A percentile compares a stretch with the other conserved stretches of the same genome.
Conservation (phyloP, 148 eudicot species). For the Diospyros lotus region DNA sequence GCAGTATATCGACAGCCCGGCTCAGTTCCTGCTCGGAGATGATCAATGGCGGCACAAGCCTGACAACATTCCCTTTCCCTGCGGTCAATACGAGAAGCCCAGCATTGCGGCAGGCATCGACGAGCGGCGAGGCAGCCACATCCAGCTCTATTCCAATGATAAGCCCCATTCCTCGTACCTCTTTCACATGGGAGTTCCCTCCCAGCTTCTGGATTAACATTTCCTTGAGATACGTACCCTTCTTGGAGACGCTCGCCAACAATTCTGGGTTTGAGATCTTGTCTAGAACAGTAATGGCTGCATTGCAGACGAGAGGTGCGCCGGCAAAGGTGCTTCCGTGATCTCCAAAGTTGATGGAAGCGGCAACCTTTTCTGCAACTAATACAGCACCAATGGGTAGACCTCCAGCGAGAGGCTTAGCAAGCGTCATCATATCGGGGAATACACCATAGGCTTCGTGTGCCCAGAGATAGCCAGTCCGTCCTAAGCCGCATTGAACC, state of each 20-base stretch:
- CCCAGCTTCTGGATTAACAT: conserved; percentile 45
- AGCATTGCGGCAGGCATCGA: conserved; percentile 59
- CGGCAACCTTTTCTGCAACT: conserved; percentile 60
- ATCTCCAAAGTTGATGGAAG: conserved; percentile 65
- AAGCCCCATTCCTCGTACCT: conserved; percentile 74
- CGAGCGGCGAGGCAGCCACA: conserved; percentile 58
- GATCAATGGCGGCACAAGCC: conserved; percentile 88
- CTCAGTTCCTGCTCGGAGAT: conserved; percentile 70
- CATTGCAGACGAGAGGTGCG: conserved; percentile 68
- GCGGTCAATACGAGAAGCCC: conserved; percentile 86
- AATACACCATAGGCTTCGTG: conserved; percentile 63
- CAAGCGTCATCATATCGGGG: conserved; percentile 92
- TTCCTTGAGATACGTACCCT: conserved; percentile 59
- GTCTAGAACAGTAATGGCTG: conserved; percentile 61
- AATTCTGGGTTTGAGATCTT: conserved; percentile 62
- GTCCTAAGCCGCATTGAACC: conserved; percentile 96
- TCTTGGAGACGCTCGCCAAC: conserved; percentile 50
- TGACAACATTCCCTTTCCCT: conserved; percentile 79
- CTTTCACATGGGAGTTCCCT: conserved; percentile 66
- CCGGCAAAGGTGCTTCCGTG: conserved; percentile 99
- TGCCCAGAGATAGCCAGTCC: conserved; percentile 92
- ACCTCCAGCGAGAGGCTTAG: conserved; percentile 94
- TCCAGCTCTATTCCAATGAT: conserved; percentile 72
- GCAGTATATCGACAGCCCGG: conserved; percentile 49
- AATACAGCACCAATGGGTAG: conserved; percentile 83